phyloP scores from a whole-genome alignment of 768 basidiomycete species.

The Termitomyces eurrhizus region DNA sequence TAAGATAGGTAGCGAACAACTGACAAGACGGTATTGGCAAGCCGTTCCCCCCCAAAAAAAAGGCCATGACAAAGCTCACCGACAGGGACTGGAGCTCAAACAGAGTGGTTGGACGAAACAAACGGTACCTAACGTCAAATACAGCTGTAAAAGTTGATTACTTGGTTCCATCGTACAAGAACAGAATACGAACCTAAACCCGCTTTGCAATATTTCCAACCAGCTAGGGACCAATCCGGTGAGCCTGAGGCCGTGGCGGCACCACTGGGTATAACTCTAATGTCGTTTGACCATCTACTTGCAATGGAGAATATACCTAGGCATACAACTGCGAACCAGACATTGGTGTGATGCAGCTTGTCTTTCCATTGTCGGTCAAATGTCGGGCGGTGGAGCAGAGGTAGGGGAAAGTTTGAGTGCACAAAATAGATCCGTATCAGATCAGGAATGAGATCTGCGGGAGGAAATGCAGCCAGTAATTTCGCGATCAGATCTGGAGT shows the following conservation, averaged over 20 bases:
- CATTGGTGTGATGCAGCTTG: slow-evolving; percentile 47
- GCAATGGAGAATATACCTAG: slow-evolving; percentile 66
- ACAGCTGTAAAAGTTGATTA: slow-evolving; percentile 34
- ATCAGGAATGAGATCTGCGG: slow-evolving; percentile 49
- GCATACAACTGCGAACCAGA: slow-evolving; percentile 60
- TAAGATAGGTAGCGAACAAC: slow-evolving; percentile 54
- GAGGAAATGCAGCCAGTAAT: slow-evolving; percentile 51
- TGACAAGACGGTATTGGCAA: slow-evolving; percentile 18
- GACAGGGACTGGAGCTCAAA: slow-evolving; percentile 62
- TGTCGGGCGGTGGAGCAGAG: slow-evolving; percentile 67
- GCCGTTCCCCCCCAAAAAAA: neutral
- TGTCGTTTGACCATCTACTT: slow-evolving; percentile 61
- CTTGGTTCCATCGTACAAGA: neutral
- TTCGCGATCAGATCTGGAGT: slow-evolving; percentile 26
- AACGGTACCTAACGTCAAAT: slow-evolving; percentile 43
- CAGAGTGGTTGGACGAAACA: slow-evolving; percentile 52
- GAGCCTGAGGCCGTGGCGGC: slow-evolving; percentile 23
- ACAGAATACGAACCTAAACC: slow-evolving; percentile 40
- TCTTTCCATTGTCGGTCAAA: slow-evolving; percentile 61
- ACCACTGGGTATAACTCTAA: slow-evolving; percentile 42
- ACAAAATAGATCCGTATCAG: slow-evolving; percentile 71
- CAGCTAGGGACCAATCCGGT: slow-evolving; percentile 49
- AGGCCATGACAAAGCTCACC: slow-evolving; percentile 25
- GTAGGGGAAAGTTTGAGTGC: slow-evolving; percentile 53
- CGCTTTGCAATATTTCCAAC: slow-evolving; percentile 56